phyloP scores from a whole-genome alignment of 192 early-diverging fungal genomes.

The Coemansia biformis region DNA sequence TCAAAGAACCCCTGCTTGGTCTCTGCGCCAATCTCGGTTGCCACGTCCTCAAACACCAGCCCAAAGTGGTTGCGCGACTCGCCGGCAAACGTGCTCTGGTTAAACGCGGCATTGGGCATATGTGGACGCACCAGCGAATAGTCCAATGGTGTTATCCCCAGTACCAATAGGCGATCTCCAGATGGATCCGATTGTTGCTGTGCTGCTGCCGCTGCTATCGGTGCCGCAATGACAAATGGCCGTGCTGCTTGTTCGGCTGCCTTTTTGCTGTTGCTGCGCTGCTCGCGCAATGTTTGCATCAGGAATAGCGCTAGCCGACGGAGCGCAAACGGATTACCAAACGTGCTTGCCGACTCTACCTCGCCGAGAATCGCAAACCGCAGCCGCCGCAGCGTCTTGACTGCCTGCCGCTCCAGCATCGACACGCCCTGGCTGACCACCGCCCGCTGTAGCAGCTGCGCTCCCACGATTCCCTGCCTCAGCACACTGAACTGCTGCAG shows the following conservation, averaged over 20 bases:
- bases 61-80: conserved; percentile 60
- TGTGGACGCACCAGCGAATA: conserved; percentile 49
- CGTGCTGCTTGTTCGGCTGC: conserved; percentile 31
- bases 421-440: conserved; percentile 72
- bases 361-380: conserved; percentile 69
- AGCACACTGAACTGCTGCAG: conserved; percentile 46
- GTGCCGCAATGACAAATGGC: conserved; percentile 75
- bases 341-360: conserved; percentile 43
- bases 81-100: conserved; percentile 49
- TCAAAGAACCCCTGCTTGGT: conserved; percentile 78
- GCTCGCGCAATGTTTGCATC: conserved; percentile 57
- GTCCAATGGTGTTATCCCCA: conserved; percentile 56
- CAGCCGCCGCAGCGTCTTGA: conserved; percentile 69
- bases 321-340: conserved; percentile 60
- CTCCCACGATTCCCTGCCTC: conserved; percentile 59
- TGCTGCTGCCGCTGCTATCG: conserved; percentile 43
- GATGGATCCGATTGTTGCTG: too few species aligned
- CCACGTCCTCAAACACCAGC: conserved; percentile 73
- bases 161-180: conserved; percentile 60
- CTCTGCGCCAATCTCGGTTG: conserved; percentile 58
- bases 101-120: conserved; percentile 48
- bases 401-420: conserved; percentile 75
- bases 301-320: conserved; percentile 78
- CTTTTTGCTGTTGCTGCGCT: conserved; percentile 11
- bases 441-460: conserved; percentile 69